Base-by-base conservation (phyloP, 768 basidiomycete species). In the Termitomyces sp. region DNA sequence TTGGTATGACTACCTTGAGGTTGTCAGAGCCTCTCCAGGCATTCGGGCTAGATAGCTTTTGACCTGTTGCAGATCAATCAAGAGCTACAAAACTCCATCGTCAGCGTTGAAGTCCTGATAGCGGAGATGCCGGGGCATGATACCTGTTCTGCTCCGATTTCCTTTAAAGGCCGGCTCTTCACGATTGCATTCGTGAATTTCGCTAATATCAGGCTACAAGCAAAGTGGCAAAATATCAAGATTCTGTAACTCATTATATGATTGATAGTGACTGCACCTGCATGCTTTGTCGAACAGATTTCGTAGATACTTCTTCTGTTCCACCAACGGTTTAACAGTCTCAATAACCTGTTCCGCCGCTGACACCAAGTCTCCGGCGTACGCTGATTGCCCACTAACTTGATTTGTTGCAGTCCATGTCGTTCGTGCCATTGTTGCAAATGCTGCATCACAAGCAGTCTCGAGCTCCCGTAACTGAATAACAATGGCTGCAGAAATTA, bases 91-190 rank as follows among this genome's bases (percentile, higher is more conserved):
- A 46, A 48, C 67, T 70, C 72, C 42, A 42, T 60, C 9, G 57
- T 58, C 49, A 62, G 32, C 38, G 29, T 7, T 12, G 20, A 8
- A 34, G 6, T 25, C 60, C 46, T 32, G 48, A 15, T 12, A 37
- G 43, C 4, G 37, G 32, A 57, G 51, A 20, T 37, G 9, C 5
- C 31, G 7, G 43, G n/a, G 1, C n/a, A 47, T 14, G 10, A 37
- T 56, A 91, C 92, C 84, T 98, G 96, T 74, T 99, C 96, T 4
- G 96, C 96, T 6, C 96, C 96, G 38, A 91, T 91, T 72, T 96
- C 94, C 70, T 88, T 86, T 66, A 99, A 75, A 5, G 97, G 97
- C 46, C 95, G 80, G 71, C 94, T 96, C 73, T 87, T 88, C 20
- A 98, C 94, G 38, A 98, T 79, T 0, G 91, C 83, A 66, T 92